These are phyloP conservation scores for Biscogniauxia marginata DNA, from an alignment of 2,329 filamentous ascomycete species.

Conservation along the genomic window DNA sequence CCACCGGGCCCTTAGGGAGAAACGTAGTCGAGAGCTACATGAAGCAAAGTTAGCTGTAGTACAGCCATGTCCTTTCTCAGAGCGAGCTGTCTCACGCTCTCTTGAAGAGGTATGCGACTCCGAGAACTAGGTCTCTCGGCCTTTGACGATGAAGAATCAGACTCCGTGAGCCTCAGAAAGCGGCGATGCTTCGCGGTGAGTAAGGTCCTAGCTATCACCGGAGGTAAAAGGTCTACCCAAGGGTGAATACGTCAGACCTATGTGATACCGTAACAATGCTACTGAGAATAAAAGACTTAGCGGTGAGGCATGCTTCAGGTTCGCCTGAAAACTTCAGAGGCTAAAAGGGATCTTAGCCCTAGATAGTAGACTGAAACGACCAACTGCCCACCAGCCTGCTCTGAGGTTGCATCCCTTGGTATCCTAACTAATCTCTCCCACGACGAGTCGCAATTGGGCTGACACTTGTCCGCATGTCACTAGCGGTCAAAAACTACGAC, in stretches of 20 bases:
- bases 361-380: neutral
- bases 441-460: neutral
- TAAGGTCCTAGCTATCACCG: neutral
- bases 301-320: neutral
- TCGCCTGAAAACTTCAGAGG: neutral
- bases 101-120: neutral
- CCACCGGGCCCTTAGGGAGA: neutral
- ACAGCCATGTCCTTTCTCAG: neutral
- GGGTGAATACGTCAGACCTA: neutral
- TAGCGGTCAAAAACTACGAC: neutral
- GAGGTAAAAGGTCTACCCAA: neutral
- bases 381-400: neutral
- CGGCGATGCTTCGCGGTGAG: neutral
- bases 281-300: neutral
- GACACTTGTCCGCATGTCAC: neutral
- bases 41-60: neutral
- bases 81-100: neutral
- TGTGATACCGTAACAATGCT: neutral
- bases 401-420: neutral
- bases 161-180: neutral
- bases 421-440: neutral
- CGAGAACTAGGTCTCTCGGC: neutral
- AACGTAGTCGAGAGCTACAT: neutral
- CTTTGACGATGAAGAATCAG: neutral
- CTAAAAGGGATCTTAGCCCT: neutral